Base-by-base conservation (phyloP, 345 rosid species). In the Brassica carinata region DNA sequence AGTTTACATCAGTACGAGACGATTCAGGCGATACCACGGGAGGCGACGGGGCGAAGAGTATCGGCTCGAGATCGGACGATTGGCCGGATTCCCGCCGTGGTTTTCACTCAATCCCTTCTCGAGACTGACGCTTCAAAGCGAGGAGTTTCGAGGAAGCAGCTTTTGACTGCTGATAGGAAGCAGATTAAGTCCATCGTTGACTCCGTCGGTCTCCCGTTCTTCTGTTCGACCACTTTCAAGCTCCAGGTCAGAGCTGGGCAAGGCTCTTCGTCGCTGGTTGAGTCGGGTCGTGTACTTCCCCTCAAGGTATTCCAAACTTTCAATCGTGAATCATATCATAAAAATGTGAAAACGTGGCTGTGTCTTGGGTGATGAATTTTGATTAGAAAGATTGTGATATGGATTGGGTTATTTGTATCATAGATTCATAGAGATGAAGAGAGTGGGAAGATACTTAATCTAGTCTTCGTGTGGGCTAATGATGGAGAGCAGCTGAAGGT, bases 391-490 rank as follows among this genome's bases (percentile, higher is more conserved):
- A 27, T 10, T 64, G 58, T 53, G 55, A 9, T 51, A 27, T 36
- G 63, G 5, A 69, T 17, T 71, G 74, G 57, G 67, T 38, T 43
- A 36, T 4, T 34, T 27, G 1, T 33, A 0, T 9, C 13, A 10
- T 61, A 95, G 99, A 74, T 96, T 79, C 99, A 93, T 76, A 91
- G 88, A 78, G 88, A 93, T 61, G 91, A 89, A 64, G 94, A 87
- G 84, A 88, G 86, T 13, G 98, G 99, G 79, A 87, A 84, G 80
- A 84, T 96, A 83, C 77, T 90, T 84, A 93, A 96, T 83, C 82
- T 96, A 87, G 97, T 93, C 10, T 90, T 96, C 59, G 91, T 93
- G 38, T 93, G 97, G 99, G 98, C 97, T 10, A 87, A 91, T 68
- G 91, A 90, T 5, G 98, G 94, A 5, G 87, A 89, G 1, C 76